Percentiles rank a stretch among this genome's conserved stretches.
Conservation (phyloP, 352 stramenopile genomes). For the Nothophytophthora sp. region DNA sequence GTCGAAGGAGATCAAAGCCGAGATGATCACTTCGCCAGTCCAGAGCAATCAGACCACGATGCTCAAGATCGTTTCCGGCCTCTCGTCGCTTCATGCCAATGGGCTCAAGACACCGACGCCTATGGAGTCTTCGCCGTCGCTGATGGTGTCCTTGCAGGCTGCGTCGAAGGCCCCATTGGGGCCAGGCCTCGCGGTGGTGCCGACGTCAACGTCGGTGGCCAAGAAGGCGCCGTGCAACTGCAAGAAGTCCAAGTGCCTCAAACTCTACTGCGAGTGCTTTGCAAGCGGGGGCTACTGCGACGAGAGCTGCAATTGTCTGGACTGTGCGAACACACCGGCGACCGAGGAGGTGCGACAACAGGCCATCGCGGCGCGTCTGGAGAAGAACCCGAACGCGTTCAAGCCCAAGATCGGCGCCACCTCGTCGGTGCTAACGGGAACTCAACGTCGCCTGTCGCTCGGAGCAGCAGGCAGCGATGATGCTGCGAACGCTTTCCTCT, state of each 20-base stretch:
- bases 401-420: constrained; percentile 93
- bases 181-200: constrained; percentile 1
- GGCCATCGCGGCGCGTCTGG: constrained; percentile 89
- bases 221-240: constrained; percentile 94
- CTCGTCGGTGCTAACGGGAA: constrained; percentile 6
- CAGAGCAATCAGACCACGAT: constrained; percentile 7
- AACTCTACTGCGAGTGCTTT: constrained; percentile 97
- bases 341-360: constrained; percentile 72
- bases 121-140: constrained; percentile 9
- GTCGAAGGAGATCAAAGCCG: constrained; percentile 25
- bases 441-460: constrained; percentile 13
- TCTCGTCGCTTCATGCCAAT: constrained; percentile 14
- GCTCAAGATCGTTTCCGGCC: constrained; percentile 2
- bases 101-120: constrained; percentile 28
- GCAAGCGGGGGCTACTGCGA: constrained; percentile 91
- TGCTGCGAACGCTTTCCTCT: constrained; percentile 21
- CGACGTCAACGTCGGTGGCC: constrained; percentile 7
- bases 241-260: constrained; percentile 98
- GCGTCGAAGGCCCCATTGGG: constrained; percentile 16
- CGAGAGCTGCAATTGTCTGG: constrained; percentile 91
- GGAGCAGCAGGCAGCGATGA: constrained; percentile 7
- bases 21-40: constrained; percentile 8
- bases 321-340: constrained; percentile 89
- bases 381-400: constrained; percentile 96
- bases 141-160: constrained; percentile 28